Base-by-base conservation (phyloP, 2,329 filamentous ascomycete species). In the Rhynchosporium agropyri region DNA sequence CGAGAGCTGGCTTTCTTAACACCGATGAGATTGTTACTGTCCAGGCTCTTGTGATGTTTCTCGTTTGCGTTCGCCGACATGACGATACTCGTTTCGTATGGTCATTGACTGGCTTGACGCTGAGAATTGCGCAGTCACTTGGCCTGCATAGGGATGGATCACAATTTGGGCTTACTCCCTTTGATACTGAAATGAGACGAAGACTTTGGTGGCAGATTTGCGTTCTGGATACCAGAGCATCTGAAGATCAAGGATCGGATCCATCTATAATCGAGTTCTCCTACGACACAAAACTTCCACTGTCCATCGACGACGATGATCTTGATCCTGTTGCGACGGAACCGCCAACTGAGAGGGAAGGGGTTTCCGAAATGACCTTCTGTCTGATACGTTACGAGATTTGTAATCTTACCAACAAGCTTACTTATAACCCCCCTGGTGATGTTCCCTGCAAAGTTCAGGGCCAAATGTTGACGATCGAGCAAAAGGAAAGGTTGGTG, bases 161-260 rank as follows among this genome's bases (percentile, higher is more conserved):
- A 13, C 79, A 82, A 60, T 84, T 85, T 65, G 75, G 74, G 1
- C 76, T 88, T 0, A 76, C 77, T 0, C 84, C 86, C 0, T 89
- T 85, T 67, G 83, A 87, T 60, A 79, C 83, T 3, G 85, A 88
- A 71, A 83, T 85, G 77, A 77, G 84, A 26, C 77, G 84, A 63
- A 76, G 84, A 36, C 74, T 85, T 5, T 88, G 84, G 84, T 87
- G 84, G 82, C 80, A 83, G 63, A 72, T 87, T 2, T 85, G 82
- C 67, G 77, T 87, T 13, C 74, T 89, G 0, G 87, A 89, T 70
- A 79, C 81, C 3, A 77, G 86, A 63, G 79, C 85, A 1, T 83
- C 84, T 0, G 86, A 89, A 69, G 84, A 88, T 63, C 84, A 88
- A 69, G 85, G 85, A 0, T 84, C 83, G 28, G 85, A 88, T 63